Evolutionary conservation across 2,329 filamentous ascomycete genomes (phyloP).

Genomic region (Aspergillus pseudonomiae): DNA sequence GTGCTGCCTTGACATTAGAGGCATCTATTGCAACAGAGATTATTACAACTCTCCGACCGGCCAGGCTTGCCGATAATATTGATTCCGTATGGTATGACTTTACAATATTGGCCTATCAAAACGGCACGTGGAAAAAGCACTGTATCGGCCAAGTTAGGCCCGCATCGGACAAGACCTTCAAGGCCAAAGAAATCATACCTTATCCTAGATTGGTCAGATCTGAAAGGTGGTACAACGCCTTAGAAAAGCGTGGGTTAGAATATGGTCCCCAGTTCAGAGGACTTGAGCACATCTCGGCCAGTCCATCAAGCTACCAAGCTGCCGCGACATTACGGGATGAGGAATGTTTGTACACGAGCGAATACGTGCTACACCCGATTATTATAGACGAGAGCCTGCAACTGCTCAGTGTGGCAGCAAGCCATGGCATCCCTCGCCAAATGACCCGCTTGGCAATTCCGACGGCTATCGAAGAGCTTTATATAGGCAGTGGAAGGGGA

Average conservation of each 20-base stretch:
- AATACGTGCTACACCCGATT: constrained; percentile 27
- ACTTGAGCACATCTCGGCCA: constrained; percentile 17
- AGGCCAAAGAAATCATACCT: neutral
- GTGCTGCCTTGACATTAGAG: constrained; percentile 13
- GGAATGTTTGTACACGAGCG: constrained; percentile 6
- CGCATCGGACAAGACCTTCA: neutral
- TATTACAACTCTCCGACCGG: constrained; percentile 17
- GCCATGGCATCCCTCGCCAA: constrained; percentile 19
- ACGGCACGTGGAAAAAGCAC: constrained; percentile 19
- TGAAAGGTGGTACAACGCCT: constrained; percentile 13
- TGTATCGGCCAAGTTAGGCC: constrained; percentile 18
- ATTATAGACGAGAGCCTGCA: constrained; percentile 26
- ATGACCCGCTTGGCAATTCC: constrained; percentile 24
- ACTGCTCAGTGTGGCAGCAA: constrained; percentile 24
- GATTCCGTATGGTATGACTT: constrained; percentile 23
- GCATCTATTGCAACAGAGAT: constrained; percentile 15
- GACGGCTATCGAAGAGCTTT: constrained; percentile 25
- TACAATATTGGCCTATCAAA: constrained; percentile 15
- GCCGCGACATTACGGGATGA: constrained; percentile 5
- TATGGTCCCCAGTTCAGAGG: constrained; percentile 20
- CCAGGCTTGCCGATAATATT: constrained; percentile 6
- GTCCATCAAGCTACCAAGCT: constrained; percentile 8
- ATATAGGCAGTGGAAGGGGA: constrained; percentile 13
- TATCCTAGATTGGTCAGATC: constrained; percentile 5
- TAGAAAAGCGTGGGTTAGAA: constrained; percentile 16